These are phyloP conservation scores for Neospora caninum DNA, from an alignment of 169 alveolate genomes.

Conservation along the genomic window DNA sequence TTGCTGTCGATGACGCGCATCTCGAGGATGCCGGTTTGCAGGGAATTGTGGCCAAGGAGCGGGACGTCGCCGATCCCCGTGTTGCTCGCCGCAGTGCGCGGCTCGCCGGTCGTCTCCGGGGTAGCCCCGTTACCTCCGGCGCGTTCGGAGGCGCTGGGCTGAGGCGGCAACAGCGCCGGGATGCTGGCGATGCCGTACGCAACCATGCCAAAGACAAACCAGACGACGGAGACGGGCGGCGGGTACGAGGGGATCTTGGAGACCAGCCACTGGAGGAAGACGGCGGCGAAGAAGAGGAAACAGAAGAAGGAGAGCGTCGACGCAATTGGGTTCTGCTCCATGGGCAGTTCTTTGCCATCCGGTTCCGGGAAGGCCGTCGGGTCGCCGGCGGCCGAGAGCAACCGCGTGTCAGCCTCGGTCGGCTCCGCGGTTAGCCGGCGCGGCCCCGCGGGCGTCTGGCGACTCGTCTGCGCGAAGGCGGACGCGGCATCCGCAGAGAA, in stretches of 20 bases:
- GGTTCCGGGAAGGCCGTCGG: neutral
- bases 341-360: neutral
- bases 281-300: constrained; percentile 62
- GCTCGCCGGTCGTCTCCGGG: neutral
- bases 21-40: constrained; percentile 60
- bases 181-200: constrained; percentile 49
- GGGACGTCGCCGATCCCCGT: constrained; percentile 44
- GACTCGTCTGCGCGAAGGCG: neutral
- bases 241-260: constrained; percentile 67
- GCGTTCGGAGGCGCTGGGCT: neutral
- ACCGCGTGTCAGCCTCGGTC: neutral
- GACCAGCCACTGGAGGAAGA: constrained; percentile 67
- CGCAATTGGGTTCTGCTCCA: constrained; percentile 26
- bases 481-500: neutral
- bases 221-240: constrained; percentile 68
- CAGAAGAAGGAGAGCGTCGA: constrained; percentile 57
- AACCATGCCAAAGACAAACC: constrained; percentile 71
- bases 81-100: neutral
- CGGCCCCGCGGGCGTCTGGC: neutral
- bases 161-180: constrained; percentile 53
- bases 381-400: neutral
- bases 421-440: neutral
- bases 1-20: constrained; percentile 66
- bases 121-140: neutral
- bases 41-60: constrained; percentile 4